These are phyloP conservation scores for Silene noctiflora DNA, from an alignment of 179 eudicot species.

Conservation along the genomic window DNA sequence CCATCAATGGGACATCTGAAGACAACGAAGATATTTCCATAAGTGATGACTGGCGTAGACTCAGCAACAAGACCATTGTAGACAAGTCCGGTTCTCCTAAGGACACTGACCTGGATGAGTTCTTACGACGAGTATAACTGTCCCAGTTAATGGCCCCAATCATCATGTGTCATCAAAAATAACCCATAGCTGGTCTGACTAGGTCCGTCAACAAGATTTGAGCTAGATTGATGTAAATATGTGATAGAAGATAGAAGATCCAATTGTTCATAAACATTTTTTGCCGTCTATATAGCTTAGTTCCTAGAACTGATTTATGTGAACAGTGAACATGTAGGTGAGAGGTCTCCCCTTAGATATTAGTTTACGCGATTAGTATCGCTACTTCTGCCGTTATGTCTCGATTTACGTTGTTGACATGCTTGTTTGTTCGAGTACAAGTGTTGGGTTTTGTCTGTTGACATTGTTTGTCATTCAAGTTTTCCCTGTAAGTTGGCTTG, in stretches of 20 bases:
- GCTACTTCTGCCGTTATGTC: background rate
- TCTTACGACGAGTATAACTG: slow-evolving; percentile 29
- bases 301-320: background rate
- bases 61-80: slow-evolving; percentile 27
- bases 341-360: background rate
- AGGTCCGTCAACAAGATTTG: slow-evolving; percentile 18
- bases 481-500: background rate
- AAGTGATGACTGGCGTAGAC: slow-evolving; percentile 33
- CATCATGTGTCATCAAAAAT: background rate
- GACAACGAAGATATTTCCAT: slow-evolving; percentile 25
- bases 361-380: background rate
- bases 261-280: slow-evolving; percentile 28
- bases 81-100: slow-evolving; percentile 28
- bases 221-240: slow-evolving; percentile 33
- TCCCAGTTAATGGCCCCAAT: background rate
- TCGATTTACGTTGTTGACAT: background rate
- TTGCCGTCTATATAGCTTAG: slow-evolving; percentile 10
- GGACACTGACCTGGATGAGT: slow-evolving; percentile 33
- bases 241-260: slow-evolving; percentile 26
- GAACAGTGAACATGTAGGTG: background rate
- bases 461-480: background rate
- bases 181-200: slow-evolving; percentile 4
- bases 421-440: background rate
- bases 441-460: background rate
- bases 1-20: slow-evolving; percentile 22